Percentiles rank a stretch among this genome's conserved stretches.
Conservation (phyloP, 2,329 filamentous ascomycete species). For the Amauroascus niger region DNA sequence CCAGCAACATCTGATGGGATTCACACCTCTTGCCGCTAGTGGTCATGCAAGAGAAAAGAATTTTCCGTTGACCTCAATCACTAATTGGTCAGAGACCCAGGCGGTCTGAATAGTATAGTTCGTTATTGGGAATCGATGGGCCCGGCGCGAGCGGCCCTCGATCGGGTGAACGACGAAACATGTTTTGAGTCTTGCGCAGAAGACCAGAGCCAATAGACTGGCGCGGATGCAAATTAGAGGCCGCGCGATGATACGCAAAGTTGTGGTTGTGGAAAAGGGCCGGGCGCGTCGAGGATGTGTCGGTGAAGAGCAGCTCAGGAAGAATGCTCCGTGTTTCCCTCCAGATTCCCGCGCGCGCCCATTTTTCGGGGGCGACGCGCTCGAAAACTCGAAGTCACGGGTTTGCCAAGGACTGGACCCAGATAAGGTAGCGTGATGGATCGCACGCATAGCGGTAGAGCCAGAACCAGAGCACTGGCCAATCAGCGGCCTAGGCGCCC, state of each 20-base stretch:
- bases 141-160: neutral
- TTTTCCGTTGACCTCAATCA: no score
- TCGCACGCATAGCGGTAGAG: neutral
- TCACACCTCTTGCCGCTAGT: no score
- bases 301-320: neutral
- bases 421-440: slow-evolving; percentile 3
- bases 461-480: slow-evolving; percentile 1
- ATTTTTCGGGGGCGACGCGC: no score
- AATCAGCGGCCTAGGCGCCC: slow-evolving; percentile 12
- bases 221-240: neutral
- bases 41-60: no score
- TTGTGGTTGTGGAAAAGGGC: neutral
- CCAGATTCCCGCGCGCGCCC: no score
- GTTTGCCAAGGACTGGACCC: no score
- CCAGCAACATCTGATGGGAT: no score
- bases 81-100: no score
- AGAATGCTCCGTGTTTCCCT: no score
- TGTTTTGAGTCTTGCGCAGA: slow-evolving; percentile 3
- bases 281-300: slow-evolving; percentile 8
- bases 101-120: neutral
- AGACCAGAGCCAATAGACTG: neutral
- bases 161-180: slow-evolving; percentile 10
- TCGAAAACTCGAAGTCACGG: slow-evolving; percentile 4
- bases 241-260: neutral
- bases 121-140: no score